Conservation (phyloP, 208 protist species). For the Trypanosoma boissoni region DNA sequence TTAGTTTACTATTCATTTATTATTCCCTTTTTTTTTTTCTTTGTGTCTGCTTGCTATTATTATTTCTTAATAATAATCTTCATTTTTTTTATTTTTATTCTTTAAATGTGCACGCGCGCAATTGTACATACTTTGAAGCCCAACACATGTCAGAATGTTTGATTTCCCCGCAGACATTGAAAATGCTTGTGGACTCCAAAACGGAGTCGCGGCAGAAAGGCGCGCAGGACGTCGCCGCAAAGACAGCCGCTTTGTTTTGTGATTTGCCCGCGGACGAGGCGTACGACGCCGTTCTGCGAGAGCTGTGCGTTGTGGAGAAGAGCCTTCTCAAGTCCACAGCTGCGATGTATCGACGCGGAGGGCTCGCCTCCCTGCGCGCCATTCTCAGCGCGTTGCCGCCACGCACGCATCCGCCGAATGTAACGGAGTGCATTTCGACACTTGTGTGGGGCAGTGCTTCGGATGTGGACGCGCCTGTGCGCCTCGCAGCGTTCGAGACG, state of each 20-base stretch:
- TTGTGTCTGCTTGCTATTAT: no score
- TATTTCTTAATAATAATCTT: background rate
- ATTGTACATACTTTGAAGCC: background rate
- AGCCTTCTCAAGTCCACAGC: slow-evolving; percentile 37
- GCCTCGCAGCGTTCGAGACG: slow-evolving; percentile 66
- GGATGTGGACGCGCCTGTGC: slow-evolving; percentile 59
- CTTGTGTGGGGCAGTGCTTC: slow-evolving; percentile 40
- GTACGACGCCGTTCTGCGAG: slow-evolving; percentile 24
- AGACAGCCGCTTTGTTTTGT: slow-evolving; percentile 43
- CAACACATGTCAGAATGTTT: slow-evolving; percentile 38
- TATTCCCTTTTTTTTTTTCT: slow-evolving; percentile 5
- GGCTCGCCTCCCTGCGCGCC: slow-evolving; percentile 41
- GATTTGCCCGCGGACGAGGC: slow-evolving; percentile 44
- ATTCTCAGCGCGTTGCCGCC: slow-evolving; percentile 40
- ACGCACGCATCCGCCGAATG: slow-evolving; percentile 8
- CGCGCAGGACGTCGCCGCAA: slow-evolving; percentile 31
- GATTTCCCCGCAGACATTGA: slow-evolving; percentile 34
- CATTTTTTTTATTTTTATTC: slow-evolving; percentile 10
- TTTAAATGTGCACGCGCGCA: background rate
- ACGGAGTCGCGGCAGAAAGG: slow-evolving; percentile 42
- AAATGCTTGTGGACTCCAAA: slow-evolving; percentile 55
- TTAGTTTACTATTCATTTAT: background rate
- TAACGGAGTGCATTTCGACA: slow-evolving; percentile 31
- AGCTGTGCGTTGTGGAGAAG: slow-evolving; percentile 33
- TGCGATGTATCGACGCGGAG: slow-evolving; percentile 55